A percentile compares a stretch with the other conserved stretches of the same genome.
Evolutionary conservation across 2,329 filamentous ascomycete species (phyloP).

Genomic region (Trichoderma guizhouense): DNA sequence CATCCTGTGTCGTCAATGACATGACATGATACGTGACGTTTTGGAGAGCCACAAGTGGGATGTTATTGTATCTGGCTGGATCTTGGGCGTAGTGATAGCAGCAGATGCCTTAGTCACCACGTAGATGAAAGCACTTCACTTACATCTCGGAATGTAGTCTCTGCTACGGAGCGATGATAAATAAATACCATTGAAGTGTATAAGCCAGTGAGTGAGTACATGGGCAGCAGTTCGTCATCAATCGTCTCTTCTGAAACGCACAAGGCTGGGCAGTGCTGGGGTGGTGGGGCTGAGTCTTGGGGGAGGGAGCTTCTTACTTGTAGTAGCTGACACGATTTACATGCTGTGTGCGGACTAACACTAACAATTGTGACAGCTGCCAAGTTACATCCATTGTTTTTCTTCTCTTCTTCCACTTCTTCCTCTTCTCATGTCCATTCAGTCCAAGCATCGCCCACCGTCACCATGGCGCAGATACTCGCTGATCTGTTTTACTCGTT

Average conservation of each 20-base stretch:
- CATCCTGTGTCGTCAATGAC: no score
- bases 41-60: not conserved
- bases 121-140: no score
- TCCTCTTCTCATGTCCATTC: not conserved
- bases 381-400: not conserved
- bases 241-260: not conserved
- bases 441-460: not conserved
- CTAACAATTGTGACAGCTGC: not conserved
- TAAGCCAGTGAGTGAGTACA: not conserved
- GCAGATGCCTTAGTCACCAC: no score
- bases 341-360: not conserved
- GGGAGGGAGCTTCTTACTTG: not conserved
- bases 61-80: not conserved
- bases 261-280: not conserved
- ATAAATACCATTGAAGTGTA: not conserved
- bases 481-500: conserved; percentile 88
- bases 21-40: not conserved
- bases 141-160: not conserved
- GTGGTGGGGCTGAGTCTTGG: not conserved
- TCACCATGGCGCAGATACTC: conserved; percentile 73
- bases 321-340: not conserved
- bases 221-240: not conserved
- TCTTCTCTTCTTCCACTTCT: not conserved
- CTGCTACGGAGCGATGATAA: not conserved
- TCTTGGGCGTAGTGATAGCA: not conserved